phyloP scores from a whole-genome alignment of 2,329 filamentous ascomycete genomes.

The Talaromyces sp. region DNA sequence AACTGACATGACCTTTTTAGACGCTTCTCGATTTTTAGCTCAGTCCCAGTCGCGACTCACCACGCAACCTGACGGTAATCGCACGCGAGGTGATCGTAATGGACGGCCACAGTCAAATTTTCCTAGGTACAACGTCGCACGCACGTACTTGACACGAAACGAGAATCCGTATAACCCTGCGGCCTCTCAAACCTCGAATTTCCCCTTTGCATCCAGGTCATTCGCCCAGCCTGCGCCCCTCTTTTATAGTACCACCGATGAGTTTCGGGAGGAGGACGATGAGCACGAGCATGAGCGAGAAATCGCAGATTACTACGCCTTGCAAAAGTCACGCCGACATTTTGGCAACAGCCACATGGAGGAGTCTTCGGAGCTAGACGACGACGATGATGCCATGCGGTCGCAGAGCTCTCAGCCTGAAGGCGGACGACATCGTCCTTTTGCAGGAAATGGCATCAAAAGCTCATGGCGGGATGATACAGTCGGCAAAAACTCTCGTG shows the following conservation, averaged over 20 bases:
- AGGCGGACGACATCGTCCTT: conserved; percentile 32
- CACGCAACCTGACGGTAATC: conserved; percentile 55
- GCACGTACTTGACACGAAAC: conserved; percentile 47
- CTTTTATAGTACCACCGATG: conserved; percentile 88
- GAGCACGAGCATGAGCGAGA: conserved; percentile 86
- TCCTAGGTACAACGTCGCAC: conserved; percentile 41
- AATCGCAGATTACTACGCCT: conserved; percentile 86
- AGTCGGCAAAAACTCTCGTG: conserved; percentile 33
- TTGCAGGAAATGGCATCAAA: conserved; percentile 47
- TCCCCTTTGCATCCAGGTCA: conserved; percentile 74
- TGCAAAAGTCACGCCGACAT: conserved; percentile 83
- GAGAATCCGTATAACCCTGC: conserved; percentile 75
- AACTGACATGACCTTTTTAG: conserved; percentile 41
- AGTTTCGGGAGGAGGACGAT: conserved; percentile 88
- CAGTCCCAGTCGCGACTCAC: conserved; percentile 92
- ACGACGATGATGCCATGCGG: conserved; percentile 52
- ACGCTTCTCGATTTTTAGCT: conserved; percentile 92
- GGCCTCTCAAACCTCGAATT: conserved; percentile 66
- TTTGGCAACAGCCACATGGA: conserved; percentile 79
- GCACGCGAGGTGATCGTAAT: conserved; percentile 34
- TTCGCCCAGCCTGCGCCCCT: conserved; percentile 76
- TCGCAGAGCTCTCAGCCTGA: conserved; percentile 53
- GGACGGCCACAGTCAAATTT: conserved; percentile 36
- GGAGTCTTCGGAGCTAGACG: conserved; percentile 79
- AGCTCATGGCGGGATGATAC: conserved; percentile 54